A percentile compares a stretch with the other conserved stretches of the same genome.
phyloP scores from a whole-genome alignment of 257 asterid genomes.

The Echites panduratus region DNA sequence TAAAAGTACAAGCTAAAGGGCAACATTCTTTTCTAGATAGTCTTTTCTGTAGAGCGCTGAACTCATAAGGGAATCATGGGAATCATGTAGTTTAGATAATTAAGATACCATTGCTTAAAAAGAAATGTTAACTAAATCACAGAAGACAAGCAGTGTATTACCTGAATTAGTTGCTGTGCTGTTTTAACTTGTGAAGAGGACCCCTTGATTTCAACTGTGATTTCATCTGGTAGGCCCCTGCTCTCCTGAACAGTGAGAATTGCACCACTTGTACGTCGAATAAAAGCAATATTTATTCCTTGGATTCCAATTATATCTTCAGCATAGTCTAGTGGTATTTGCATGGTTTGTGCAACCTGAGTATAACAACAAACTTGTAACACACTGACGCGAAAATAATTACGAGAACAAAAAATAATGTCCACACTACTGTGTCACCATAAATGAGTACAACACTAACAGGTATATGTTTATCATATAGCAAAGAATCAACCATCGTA shows the following conservation, averaged over 20 bases:
- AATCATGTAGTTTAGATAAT: not conserved
- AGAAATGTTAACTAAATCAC: not conserved
- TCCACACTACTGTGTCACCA: not conserved
- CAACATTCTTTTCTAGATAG: not conserved
- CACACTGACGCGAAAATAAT: not conserved
- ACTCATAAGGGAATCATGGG: too few species aligned
- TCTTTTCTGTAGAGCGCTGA: not conserved
- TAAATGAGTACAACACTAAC: not conserved
- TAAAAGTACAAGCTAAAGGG: too few species aligned
- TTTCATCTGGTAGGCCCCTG: slow-evolving; percentile 61
- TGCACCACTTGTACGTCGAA: slow-evolving; percentile 76
- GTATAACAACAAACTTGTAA: not conserved
- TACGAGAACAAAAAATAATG: not conserved
- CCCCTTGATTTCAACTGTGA: slow-evolving; percentile 85
- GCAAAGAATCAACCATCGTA: slow-evolving; percentile 1
- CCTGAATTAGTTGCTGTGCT: slow-evolving; percentile 87
- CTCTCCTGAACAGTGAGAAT: slow-evolving; percentile 74
- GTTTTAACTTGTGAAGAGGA: slow-evolving; percentile 71
- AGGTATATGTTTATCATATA: not conserved
- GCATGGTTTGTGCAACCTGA: slow-evolving; percentile 79
- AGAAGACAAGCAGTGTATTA: slow-evolving; percentile 10
- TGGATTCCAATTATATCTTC: slow-evolving; percentile 83
- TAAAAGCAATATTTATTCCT: slow-evolving; percentile 69
- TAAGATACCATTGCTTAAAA: not conserved
- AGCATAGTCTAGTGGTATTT: slow-evolving; percentile 74